These are phyloP conservation scores for Zoysia pacifica DNA, from an alignment of 176 grass and related monocot genomes.

Conservation along the genomic window DNA sequence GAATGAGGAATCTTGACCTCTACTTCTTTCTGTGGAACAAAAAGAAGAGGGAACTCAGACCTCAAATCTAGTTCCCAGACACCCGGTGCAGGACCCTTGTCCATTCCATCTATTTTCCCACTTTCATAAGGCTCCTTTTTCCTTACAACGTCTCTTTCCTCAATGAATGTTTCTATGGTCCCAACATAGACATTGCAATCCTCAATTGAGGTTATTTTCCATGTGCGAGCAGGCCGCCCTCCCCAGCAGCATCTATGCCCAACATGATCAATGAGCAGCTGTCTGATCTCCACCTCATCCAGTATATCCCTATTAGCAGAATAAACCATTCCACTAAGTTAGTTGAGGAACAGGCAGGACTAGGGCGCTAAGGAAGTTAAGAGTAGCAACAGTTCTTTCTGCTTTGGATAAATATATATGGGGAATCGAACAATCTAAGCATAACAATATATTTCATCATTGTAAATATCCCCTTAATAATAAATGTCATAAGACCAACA, in stretches of 20 bases:
- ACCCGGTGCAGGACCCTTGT: slow-evolving; percentile 53
- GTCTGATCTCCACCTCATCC: slow-evolving; percentile 88
- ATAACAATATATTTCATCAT: neutral
- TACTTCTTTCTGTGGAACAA: slow-evolving; percentile 82
- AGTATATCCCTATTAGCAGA: slow-evolving; percentile 54
- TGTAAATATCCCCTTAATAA: neutral
- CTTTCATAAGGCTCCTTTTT: slow-evolving; percentile 62
- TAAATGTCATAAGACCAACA: neutral
- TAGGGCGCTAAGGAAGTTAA: neutral
- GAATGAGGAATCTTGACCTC: slow-evolving; percentile 90
- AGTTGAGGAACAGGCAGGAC: neutral
- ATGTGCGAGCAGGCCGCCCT: slow-evolving; percentile 75
- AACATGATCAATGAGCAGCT: slow-evolving; percentile 83
- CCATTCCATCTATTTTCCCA: slow-evolving; percentile 70
- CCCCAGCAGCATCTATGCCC: slow-evolving; percentile 91
- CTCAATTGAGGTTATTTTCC: slow-evolving; percentile 77
- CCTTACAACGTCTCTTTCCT: slow-evolving; percentile 67
- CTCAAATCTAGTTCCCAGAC: slow-evolving; percentile 93
- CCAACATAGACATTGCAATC: slow-evolving; percentile 89
- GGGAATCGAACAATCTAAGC: neutral
- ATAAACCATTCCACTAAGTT: slow-evolving; percentile 36
- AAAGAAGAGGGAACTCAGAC: slow-evolving; percentile 75
- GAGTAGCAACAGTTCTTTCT: neutral
- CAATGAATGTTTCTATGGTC: slow-evolving; percentile 86
- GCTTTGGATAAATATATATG: neutral